These are phyloP conservation scores for Claviceps africana DNA, from an alignment of 2,329 filamentous ascomycete species.

Conservation along the genomic window DNA sequence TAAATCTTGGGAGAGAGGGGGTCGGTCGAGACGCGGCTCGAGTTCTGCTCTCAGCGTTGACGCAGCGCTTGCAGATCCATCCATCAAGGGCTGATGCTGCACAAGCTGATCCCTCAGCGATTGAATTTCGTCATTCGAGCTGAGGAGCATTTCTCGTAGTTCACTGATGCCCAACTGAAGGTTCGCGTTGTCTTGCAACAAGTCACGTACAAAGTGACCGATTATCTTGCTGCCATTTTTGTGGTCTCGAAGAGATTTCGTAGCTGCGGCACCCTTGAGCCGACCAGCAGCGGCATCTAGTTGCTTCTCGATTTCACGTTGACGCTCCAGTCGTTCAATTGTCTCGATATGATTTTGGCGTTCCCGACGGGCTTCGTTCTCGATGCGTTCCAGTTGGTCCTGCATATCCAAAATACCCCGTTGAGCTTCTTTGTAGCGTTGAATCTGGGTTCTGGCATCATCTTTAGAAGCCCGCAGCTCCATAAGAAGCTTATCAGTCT, in stretches of 20 bases:
- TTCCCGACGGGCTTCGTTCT: slow-evolving; percentile 69
- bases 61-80: slow-evolving; percentile 23
- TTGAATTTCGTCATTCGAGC: slow-evolving; percentile 89
- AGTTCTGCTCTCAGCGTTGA: slow-evolving; percentile 61
- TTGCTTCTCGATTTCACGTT: slow-evolving; percentile 69
- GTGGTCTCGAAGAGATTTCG: slow-evolving; percentile 46
- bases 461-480: slow-evolving; percentile 53
- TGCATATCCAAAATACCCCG: slow-evolving; percentile 64
- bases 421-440: slow-evolving; percentile 78
- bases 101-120: slow-evolving; percentile 67
- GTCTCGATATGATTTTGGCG: slow-evolving; percentile 70
- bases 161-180: slow-evolving; percentile 86
- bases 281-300: slow-evolving; percentile 66
- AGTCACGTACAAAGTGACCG: slow-evolving; percentile 91
- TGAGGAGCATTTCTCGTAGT: slow-evolving; percentile 76
- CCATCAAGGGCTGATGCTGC: slow-evolving; percentile 55
- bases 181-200: slow-evolving; percentile 88
- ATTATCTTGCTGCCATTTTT: slow-evolving; percentile 56
- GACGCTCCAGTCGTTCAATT: slow-evolving; percentile 67
- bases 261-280: slow-evolving; percentile 66
- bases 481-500: slow-evolving; percentile 60
- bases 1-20: slow-evolving; percentile 50
- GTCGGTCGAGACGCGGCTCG: slow-evolving; percentile 29
- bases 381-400: slow-evolving; percentile 78
- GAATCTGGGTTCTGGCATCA: slow-evolving; percentile 64